Evolutionary conservation across 441 rosid species (phyloP), one percentile per base, ranked within the genome.

Genomic region (Euphorbia corollata): DNA sequence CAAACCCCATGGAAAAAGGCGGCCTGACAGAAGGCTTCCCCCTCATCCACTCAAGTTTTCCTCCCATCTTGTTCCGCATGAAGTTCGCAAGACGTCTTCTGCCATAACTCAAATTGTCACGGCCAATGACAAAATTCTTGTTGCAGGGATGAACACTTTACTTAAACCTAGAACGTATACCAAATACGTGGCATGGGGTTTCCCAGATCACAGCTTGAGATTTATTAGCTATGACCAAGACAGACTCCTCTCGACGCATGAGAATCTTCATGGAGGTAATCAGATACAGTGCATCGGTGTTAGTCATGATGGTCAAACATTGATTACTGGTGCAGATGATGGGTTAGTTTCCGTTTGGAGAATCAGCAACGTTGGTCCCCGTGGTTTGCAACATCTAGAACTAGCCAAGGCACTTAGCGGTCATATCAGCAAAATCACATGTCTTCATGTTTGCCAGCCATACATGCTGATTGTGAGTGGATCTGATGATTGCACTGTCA

Each of bases 191-290:
- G 82, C 96, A 36, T 96, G 99, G 99, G 98, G 98, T 18, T 96
- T 96, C 71, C 96, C 99, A 2, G 99, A 96, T 73, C 86, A 89
- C 68, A 96, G 98, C 79, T 82, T 96, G 85, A 89, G 99, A 82
- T 89, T 96, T 79, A 70, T 92, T 83, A 91, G 92, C 85, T 92
- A 91, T 81, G 99, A 96, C 81, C 99, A 92, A 75, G 98, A 92
- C 67, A 87, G 84, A 70, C 92, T 92, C 48, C 82, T 91, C 65
- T 92, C 97, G 8, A 87, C 99, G 27, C 99, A 96, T 67, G 99
- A 96, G 80, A 92, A 96, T 81, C 98, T 92, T 76, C 99, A 96
- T 65, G 98, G 85, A 60, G 90, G 97, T 39, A 81, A 85, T 83
- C 98, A 96, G 82, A 87, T 92, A 71, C 97, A 87, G 75, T 96